A percentile compares a stretch with the other conserved stretches of the same genome.
phyloP scores from a whole-genome alignment of 805 yeast species.

The Tetrapisispora pingtungensis region DNA sequence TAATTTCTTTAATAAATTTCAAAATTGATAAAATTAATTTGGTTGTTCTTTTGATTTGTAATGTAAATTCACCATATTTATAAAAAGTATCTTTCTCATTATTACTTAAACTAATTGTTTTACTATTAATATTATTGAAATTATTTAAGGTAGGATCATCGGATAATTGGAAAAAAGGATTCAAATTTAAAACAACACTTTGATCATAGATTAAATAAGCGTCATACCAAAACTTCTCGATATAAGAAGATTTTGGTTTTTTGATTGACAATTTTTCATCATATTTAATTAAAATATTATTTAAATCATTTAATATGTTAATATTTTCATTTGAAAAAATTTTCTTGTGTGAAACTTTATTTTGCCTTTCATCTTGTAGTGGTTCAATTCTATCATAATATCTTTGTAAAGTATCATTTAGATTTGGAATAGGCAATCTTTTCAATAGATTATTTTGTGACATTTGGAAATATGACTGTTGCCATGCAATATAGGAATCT shows the following conservation, averaged over 20 bases:
- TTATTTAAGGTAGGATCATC: constrained; percentile 65
- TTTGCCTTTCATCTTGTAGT: constrained; percentile 69
- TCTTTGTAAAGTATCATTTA: constrained; percentile 53
- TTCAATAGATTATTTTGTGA: neutral
- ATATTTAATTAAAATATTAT: constrained; percentile 43
- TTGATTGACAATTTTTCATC: constrained; percentile 58
- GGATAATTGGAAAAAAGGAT: constrained; percentile 82
- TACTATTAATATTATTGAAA: neutral
- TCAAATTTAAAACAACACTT: constrained; percentile 83
- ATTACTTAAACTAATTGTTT: constrained; percentile 5
- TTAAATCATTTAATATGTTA: constrained; percentile 41
- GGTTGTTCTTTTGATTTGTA: constrained; percentile 73
- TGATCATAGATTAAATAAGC: constrained; percentile 79
- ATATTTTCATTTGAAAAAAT: constrained; percentile 19
- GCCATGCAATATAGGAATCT: too few species aligned
- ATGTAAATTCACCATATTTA: constrained; percentile 28
- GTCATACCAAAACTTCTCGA: constrained; percentile 93
- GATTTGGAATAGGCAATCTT: constrained; percentile 67
- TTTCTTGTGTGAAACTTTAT: constrained; percentile 47
- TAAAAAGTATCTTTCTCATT: neutral
- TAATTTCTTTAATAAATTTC: constrained; percentile 69
- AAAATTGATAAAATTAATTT: constrained; percentile 66
- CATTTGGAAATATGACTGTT: too few species aligned
- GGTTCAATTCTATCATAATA: constrained; percentile 67
- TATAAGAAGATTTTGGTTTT: constrained; percentile 60